Percentiles rank a stretch among this genome's conserved stretches.
phyloP scores from a whole-genome alignment of 202 grass and related monocot genomes.

The Cymbopogon flexuosus region DNA sequence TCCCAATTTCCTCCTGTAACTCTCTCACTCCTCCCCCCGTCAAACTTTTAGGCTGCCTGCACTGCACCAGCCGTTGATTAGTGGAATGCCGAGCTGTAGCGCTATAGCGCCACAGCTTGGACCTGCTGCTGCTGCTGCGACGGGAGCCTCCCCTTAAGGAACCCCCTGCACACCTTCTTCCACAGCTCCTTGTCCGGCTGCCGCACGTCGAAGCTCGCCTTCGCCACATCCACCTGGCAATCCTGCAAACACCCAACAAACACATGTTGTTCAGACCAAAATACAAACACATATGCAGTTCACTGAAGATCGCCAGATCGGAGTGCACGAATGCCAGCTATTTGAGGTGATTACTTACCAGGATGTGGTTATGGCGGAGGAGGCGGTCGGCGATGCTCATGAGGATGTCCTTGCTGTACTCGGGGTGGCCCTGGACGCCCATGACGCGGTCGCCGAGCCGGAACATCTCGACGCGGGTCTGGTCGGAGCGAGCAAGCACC shows the following conservation, averaged over 20 bases:
- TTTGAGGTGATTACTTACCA: slow-evolving; percentile 20
- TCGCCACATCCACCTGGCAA: slow-evolving; percentile 56
- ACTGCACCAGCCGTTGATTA: neutral
- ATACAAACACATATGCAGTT: neutral
- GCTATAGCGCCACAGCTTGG: slow-evolving; percentile 34
- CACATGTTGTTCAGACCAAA: neutral
- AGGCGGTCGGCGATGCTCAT: slow-evolving; percentile 78
- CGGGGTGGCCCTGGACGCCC: slow-evolving; percentile 95
- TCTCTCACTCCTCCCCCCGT: neutral
- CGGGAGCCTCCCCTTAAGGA: slow-evolving; percentile 61
- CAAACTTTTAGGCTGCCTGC: too few relatives aligned
- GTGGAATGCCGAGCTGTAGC: neutral
- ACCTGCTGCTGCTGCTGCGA: slow-evolving; percentile 30
- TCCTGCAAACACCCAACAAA: slow-evolving; percentile 26
- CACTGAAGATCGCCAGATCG: too few relatives aligned
- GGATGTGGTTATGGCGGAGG: slow-evolving; percentile 61
- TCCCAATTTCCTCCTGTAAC: neutral
- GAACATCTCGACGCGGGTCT: slow-evolving; percentile 92
- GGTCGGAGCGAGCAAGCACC: slow-evolving; percentile 67
- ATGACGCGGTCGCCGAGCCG: slow-evolving; percentile 53
- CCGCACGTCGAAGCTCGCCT: slow-evolving; percentile 49
- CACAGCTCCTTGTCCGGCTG: slow-evolving; percentile 64
- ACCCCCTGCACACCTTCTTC: slow-evolving; percentile 70
- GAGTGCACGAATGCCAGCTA: too few relatives aligned
- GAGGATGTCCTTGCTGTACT: slow-evolving; percentile 95